Base-by-base conservation (phyloP, 2,329 filamentous ascomycete genomes). In the Penicillium sp. region DNA sequence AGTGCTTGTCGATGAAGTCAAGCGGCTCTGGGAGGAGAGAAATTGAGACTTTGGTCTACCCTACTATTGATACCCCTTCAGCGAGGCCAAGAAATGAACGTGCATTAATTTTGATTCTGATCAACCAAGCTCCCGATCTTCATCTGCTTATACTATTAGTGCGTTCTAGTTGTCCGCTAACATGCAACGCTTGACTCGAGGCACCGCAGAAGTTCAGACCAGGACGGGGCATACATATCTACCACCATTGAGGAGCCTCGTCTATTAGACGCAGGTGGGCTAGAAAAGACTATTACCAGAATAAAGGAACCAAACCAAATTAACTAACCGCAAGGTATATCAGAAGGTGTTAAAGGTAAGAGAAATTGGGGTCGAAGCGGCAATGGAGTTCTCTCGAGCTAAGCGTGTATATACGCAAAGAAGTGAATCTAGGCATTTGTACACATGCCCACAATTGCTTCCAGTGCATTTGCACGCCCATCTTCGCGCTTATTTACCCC, bases 1-100 rank as follows among this genome's bases (percentile, higher is more conserved):
- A 56, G 85, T 89, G 61, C 76, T 97, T 44, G 79, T 95, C 43
- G 74, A 81, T 59, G 84, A 87, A 68, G 81, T 97, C 53, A 80
- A 90, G 73, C 82, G 82, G 68, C 75, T 87, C 49, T 87, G 82
- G 66, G 54, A 61, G 35, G 59, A 65, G 49, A 60, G 55, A 28
- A 67, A 42, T 14, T 52, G 20, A 55, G 16, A 1, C 9, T 7
- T 13, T 29, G 23, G 34, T 20, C 23, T 28, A 42, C 16, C 11
- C 9, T 20, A 31, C 16, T 24, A 35, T 40, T 49, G 40, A 49
- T 49, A 51, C 46, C 45, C 48, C 29, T 16, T 31, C 36, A 37
- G 4, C 47, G 37, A 18, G 11, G 16, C 31, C n/a, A 18, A 16
- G 16, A 18, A 18, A 34, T 18, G 31, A 32, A 18, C n/a, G 4